Percentiles rank a stretch among this genome's conserved stretches.
phyloP scores from a whole-genome alignment of 495 filamentous ascomycete genomes.

The Durotheca rogersii region DNA sequence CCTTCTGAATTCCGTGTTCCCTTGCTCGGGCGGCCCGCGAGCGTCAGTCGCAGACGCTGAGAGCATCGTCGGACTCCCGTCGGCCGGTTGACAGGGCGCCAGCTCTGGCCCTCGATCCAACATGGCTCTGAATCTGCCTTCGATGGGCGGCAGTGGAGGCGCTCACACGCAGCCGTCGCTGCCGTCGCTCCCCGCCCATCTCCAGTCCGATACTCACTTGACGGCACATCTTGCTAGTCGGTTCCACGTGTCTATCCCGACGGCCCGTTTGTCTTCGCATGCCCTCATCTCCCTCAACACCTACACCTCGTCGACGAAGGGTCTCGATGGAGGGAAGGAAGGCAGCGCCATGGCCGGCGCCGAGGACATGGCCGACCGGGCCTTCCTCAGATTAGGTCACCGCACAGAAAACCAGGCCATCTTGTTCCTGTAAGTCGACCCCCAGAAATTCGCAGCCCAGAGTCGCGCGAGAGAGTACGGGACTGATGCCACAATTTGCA shows the following conservation, averaged over 20 bases:
- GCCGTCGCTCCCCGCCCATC: conserved; percentile 81
- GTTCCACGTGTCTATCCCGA: conserved; percentile 87
- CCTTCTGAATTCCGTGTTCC: too few species aligned
- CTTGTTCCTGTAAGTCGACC: conserved; percentile 75
- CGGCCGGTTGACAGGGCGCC: conserved; percentile 26
- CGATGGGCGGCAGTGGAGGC: conserved; percentile 50
- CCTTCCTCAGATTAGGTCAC: conserved; percentile 80
- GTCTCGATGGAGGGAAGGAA: conserved; percentile 82
- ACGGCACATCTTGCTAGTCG: conserved; percentile 95
- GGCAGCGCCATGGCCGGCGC: conserved; percentile 84
- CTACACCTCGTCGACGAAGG: conserved; percentile 81
- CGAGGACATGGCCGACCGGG: conserved; percentile 82
- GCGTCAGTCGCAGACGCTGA: too few species aligned
- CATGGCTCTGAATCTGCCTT: conserved; percentile 50
- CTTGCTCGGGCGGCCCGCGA: background rate
- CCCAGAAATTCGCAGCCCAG: conserved; percentile 10
- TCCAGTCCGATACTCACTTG: conserved; percentile 93
- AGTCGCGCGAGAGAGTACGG: background rate
- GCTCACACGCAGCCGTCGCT: conserved; percentile 88
- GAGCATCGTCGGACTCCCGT: too few species aligned
- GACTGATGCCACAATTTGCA: conserved; percentile 43
- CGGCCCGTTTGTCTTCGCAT: conserved; percentile 83
- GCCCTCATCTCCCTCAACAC: conserved; percentile 90
- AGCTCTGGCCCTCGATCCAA: conserved; percentile 34
- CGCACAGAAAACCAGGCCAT: conserved; percentile 90